Evolutionary conservation across 2,329 filamentous ascomycete species (phyloP).

Genomic region (Colletotrichum tamarilloi): DNA sequence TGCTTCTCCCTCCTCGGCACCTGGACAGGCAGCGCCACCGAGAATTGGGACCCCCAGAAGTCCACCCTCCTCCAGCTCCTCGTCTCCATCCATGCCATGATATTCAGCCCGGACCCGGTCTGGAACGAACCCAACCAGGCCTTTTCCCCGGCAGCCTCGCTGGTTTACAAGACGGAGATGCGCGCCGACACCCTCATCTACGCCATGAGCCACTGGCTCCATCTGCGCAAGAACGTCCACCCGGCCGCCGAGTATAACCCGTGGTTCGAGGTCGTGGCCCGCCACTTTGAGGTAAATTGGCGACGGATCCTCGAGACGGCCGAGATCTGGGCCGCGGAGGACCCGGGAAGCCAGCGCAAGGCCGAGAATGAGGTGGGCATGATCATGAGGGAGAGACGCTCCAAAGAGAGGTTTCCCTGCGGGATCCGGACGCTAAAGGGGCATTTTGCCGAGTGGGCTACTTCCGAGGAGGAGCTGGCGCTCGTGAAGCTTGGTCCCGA

Average conservation of each 20-base stretch:
- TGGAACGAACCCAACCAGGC: conserved; percentile 63
- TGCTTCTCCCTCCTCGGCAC: conserved; percentile 62
- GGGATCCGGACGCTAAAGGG: neutral
- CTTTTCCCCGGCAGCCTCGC: conserved; percentile 33
- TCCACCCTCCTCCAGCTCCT: conserved; percentile 64
- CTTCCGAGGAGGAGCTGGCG: neutral
- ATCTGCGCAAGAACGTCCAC: neutral
- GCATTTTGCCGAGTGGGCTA: neutral
- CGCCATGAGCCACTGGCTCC: conserved; percentile 45
- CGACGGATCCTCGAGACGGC: neutral
- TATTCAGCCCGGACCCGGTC: conserved; percentile 63
- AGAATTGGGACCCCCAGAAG: conserved; percentile 54
- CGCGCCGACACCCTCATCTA: conserved; percentile 42
- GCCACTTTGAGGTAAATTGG: conserved; percentile 11
- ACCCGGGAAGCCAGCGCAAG: neutral
- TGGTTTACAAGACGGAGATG: conserved; percentile 45
- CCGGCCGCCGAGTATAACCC: neutral
- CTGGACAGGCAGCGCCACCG: conserved; percentile 51
- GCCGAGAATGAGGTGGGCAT: neutral
- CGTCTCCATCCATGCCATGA: conserved; percentile 68
- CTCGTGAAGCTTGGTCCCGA: neutral
- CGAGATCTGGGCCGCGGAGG: neutral
- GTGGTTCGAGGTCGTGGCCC: conserved; percentile 15
- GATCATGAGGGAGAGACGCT: neutral
- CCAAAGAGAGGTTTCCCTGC: neutral